Evolutionary conservation across 768 basidiomycete species (phyloP), one percentile per base, ranked within the genome.

Genomic region (Scleroderma bovista): DNA sequence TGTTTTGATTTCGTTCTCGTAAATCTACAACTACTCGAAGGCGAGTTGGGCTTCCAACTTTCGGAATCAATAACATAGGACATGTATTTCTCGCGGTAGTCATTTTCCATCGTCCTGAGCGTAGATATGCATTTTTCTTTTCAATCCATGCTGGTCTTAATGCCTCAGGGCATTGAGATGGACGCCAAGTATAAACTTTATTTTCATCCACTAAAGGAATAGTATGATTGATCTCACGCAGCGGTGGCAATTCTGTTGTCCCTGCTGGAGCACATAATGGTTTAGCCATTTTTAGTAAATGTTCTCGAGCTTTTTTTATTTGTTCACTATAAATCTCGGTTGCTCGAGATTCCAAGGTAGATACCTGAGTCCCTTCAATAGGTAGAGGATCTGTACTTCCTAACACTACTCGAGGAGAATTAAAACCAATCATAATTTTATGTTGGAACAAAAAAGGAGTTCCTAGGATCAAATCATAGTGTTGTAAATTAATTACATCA

Each of bases 391-490:
- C 26, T 13, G 4, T 40, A 12, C 10, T 56, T 0, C 60, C 56
- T 0, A 65, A 15, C 0, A 50, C 38, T 0, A 65, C 46, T 2
- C 44, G 1, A 9, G 57, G 17, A 0, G 61, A 60, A 42, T 67
- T 65, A 2, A 70, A 45, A 0, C 63, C 69, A 4, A 69, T 20
- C 1, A 47, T 47, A 0, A 69, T 55, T 13, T 60, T 37, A 34
- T 72, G 62, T 29, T 70, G 67, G 33, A 41, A 70, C 20, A 73
- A 29, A 34, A 64, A 75, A 1, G 68, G 72, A 0, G 70, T 72
- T 1, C 74, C 69, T 0, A 72, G 52, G 2, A 72, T 66, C 3
- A 68, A 4, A 26, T 76, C 72, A 40, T 75, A 74, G 15, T 55
- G 60, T 1, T 66, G 58, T 0, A 74, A 16, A 44, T 74, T 74